These are phyloP conservation scores for Alnus glutinosa DNA, from an alignment of 306 rosid species.

Conservation along the genomic window DNA sequence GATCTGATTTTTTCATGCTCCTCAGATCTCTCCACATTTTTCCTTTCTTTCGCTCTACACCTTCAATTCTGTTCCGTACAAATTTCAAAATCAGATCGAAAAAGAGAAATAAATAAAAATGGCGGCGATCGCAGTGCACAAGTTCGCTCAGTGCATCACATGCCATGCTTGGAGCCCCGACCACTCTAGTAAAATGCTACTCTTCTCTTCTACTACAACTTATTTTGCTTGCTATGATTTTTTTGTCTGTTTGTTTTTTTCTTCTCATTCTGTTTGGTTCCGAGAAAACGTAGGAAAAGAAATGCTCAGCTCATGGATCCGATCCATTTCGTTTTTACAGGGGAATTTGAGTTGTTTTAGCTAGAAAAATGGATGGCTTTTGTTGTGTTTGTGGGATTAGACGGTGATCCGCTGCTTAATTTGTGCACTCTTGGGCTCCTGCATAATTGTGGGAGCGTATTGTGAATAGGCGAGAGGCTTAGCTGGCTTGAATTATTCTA, in stretches of 20 bases:
- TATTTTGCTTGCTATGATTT: too few species aligned
- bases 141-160: slow-evolving; percentile 78
- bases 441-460: not conserved
- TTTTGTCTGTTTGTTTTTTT: not conserved
- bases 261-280: slow-evolving; percentile 10
- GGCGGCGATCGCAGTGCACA: slow-evolving; percentile 77
- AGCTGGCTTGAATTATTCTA: too few species aligned
- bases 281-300: slow-evolving; percentile 4
- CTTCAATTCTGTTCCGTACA: not conserved
- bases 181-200: slow-evolving; percentile 58
- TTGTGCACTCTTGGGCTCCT: not conserved
- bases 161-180: slow-evolving; percentile 97
- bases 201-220: not conserved
- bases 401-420: not conserved
- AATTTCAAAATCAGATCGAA: not conserved
- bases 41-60: not conserved
- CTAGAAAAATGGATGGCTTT: not conserved
- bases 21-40: not conserved
- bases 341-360: not conserved
- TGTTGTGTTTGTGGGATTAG: not conserved
- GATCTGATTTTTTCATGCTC: too few species aligned
- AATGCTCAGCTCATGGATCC: not conserved
- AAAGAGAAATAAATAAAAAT: slow-evolving; percentile 27
- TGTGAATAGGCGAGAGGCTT: too few species aligned
- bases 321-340: not conserved